Percentiles rank a stretch among this genome's conserved stretches.
Evolutionary conservation across 495 filamentous ascomycete genomes (phyloP).

Genomic region (Penicillium pulvis): DNA sequence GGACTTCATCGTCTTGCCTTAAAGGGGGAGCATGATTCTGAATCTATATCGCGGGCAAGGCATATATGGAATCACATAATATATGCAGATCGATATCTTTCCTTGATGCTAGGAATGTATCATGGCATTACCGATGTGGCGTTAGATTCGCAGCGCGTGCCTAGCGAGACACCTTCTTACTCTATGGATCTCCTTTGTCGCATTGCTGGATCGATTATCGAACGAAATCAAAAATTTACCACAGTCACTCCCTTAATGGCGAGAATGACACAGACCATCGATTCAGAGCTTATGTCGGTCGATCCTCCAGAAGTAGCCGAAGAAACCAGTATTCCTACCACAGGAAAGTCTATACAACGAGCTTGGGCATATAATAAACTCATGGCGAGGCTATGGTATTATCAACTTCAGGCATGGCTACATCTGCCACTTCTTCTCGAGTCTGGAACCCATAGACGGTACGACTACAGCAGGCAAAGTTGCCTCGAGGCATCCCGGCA

Average conservation of each 20-base stretch:
- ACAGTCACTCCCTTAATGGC: slow-evolving; percentile 38
- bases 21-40: not conserved
- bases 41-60: slow-evolving; percentile 3
- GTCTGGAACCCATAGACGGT: slow-evolving; percentile 35
- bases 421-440: slow-evolving; percentile 56
- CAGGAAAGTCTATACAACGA: slow-evolving; percentile 32
- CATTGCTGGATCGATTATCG: slow-evolving; percentile 48
- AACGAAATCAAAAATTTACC: slow-evolving; percentile 44
- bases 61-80: slow-evolving; percentile 17
- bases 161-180: not conserved
- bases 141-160: slow-evolving; percentile 8
- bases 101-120: slow-evolving; percentile 19
- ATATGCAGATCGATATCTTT: slow-evolving; percentile 18
- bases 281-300: slow-evolving; percentile 12
- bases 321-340: slow-evolving; percentile 27
- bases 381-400: slow-evolving; percentile 22
- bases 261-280: slow-evolving; percentile 40
- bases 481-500: slow-evolving; percentile 39
- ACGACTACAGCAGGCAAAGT: slow-evolving; percentile 37
- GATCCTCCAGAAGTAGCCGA: slow-evolving; percentile 27
- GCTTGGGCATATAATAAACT: slow-evolving; percentile 6
- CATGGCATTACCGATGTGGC: slow-evolving; percentile 15
- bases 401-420: slow-evolving; percentile 41
- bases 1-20: slow-evolving; percentile 17
- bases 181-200: slow-evolving; percentile 22